phyloP scores from a whole-genome alignment of 2,329 filamentous ascomycete species.

The Periconia sp. region DNA sequence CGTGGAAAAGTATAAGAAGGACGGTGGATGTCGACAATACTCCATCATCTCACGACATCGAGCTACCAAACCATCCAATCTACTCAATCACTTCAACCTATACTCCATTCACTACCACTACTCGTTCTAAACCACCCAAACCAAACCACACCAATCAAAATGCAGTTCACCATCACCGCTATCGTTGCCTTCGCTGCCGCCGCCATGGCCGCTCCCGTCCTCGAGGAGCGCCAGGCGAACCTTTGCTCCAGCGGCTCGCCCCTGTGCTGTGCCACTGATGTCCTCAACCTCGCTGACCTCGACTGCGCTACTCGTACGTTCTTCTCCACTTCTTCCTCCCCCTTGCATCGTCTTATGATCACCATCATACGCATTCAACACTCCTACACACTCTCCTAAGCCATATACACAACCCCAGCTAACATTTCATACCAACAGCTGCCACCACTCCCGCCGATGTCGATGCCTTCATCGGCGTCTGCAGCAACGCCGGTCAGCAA shows the following conservation, averaged over 20 bases:
- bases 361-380: too few species aligned
- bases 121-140: conserved; percentile 7
- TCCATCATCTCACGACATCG: conserved; percentile 28
- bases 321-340: not conserved
- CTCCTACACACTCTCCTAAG: not conserved
- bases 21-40: conserved; percentile 15
- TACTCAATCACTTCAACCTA: conserved; percentile 4
- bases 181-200: conserved; percentile 33
- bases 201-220: conserved; percentile 33
- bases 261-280: conserved; percentile 64
- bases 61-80: conserved; percentile 7
- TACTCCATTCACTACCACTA: conserved; percentile 8
- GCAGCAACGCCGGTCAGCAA: conserved; percentile 54
- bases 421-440: conserved; percentile 26
- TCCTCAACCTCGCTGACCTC: conserved; percentile 60
- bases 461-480: conserved; percentile 50
- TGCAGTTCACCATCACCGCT: conserved; percentile 34
- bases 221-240: conserved; percentile 34
- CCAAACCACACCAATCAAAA: conserved; percentile 23
- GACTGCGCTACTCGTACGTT: conserved; percentile 59
- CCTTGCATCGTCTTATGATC: not conserved
- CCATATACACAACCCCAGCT: conserved; percentile 4
- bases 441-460: conserved; percentile 40
- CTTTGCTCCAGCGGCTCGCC: conserved; percentile 42
- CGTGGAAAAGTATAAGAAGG: conserved; percentile 35